Base-by-base conservation (phyloP, 2,329 filamentous ascomycete species). In the Aspergillus fischeri region DNA sequence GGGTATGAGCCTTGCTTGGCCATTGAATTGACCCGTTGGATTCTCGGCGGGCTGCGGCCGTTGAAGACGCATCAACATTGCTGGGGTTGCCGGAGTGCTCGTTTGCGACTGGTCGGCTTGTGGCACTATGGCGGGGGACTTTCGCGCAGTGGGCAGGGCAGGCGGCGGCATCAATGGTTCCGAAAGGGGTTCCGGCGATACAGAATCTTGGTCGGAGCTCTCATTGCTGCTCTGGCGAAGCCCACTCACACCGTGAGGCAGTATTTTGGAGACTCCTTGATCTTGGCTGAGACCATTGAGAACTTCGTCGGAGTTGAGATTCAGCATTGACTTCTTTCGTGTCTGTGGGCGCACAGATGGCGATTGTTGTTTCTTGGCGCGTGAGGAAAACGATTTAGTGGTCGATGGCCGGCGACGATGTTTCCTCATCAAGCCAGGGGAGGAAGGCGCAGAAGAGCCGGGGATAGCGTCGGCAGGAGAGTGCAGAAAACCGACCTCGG, bases 11-110 rank as follows among this genome's bases (percentile, higher is more conserved):
- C 74, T 63, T 9, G 70, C 68, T 35, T 70, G 71, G 25, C 70
- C 64, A 17, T 69, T 65, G 32, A 75, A 73, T 54, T 70, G 70
- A 70, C 63, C 71, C 64, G 58, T 71, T 70, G 59, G 54, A 21
- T 75, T 68, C 29, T 80, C 74, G 14, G 74, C 70, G 54, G 70
- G 70, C 25, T 73, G 73, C 55, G 78, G 80, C 60, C 82, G 83
- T 53, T 66, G 81, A 47, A 93, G 80, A 66, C 86, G 88, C 89
- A 97, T 96, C 57, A 96, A 76, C 6, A 92, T 96, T 8, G 92
- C 91, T 0, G 92, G 92, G 0, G 92, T 96, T 1, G 91, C 92
- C 10, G 90, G 90, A 53, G 86, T 75, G 50, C 84, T 65, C 27
- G 66, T 61, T 52, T 60, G 60, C 50, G 70, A 61, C 54, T 71